Base-by-base conservation (phyloP, 148 eudicot genomes). In the Pharnaceum exiguum region DNA sequence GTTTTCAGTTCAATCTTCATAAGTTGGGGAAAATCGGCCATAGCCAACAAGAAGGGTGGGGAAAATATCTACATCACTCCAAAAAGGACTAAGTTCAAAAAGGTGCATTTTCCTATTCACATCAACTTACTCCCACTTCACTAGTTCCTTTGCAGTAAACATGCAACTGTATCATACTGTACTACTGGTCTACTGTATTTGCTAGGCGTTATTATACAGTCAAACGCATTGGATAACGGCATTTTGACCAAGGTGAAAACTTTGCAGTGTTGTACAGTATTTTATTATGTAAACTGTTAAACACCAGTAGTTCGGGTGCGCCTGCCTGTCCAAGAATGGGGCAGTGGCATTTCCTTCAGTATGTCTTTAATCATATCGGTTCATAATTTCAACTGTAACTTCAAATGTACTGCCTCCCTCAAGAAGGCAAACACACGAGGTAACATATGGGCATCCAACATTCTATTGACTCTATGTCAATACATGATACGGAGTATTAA, bases 141-240 rank as follows among this genome's bases (percentile, higher is more conserved):
- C 36, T 55, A 54, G 26, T 27, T 23, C 52, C 27, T 32, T 37
- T 59, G 57, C 62, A 54, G 21, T 51, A 62, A n/a, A 49, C 62
- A 55, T 52, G 29, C 49, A 43, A 59, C 65, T 51, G 59, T 46
- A 67, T 33, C 51, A 65, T n/a, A n/a, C n/a, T n/a, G n/a, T n/a
- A n/a, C n/a, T n/a, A n/a, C n/a, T n/a, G n/a, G n/a, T n/a, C n/a
- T n/a, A n/a, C n/a, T n/a, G n/a, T n/a, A 17, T 57, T 58, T 46
- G 73, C 42, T 44, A 55, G 51, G 60, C 60, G n/a, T n/a, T n/a
- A 55, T 54, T 61, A 36, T 55, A 46, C 32, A 52, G 73, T 69
- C 73, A 69, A 69, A 62, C 23, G 39, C 68, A 62, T 23, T 69
- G 30, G 19, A 39, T 55, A 47, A 36, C 8, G 25, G 13, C 57